Percentiles rank a stretch among this genome's conserved stretches.
Conservation (phyloP, 2,329 filamentous ascomycete genomes). For the Xylogone sp. region DNA sequence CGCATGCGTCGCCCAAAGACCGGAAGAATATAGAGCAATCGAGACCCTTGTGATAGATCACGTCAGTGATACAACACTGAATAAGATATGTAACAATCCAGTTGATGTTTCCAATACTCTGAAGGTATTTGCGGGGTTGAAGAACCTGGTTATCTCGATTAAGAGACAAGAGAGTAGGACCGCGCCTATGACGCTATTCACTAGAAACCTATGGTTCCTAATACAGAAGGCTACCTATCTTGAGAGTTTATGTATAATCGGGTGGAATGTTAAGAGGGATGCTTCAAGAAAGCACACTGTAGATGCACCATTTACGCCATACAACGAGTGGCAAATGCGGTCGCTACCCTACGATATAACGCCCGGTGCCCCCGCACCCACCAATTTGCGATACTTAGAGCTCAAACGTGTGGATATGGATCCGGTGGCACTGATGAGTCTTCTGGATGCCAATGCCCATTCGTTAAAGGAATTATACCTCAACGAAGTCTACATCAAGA, state of each 20-base stretch:
- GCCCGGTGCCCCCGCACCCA: slow-evolving; percentile 4
- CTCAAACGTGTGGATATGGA: slow-evolving; percentile 28
- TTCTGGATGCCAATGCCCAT: slow-evolving; percentile 21
- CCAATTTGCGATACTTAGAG: slow-evolving; percentile 23
- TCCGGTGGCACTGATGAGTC: slow-evolving; percentile 16
- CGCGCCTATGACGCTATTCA: slow-evolving; percentile 34
- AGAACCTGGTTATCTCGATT: slow-evolving; percentile 43
- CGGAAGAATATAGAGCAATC: slow-evolving; percentile 39
- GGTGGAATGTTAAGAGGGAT: slow-evolving; percentile 28
- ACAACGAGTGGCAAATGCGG: slow-evolving; percentile 23
- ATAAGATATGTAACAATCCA: slow-evolving; percentile 47
- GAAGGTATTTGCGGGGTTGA: slow-evolving; percentile 34
- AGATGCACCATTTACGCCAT: slow-evolving; percentile 5
- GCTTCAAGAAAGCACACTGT: slow-evolving; percentile 14
- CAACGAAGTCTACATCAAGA: slow-evolving; percentile 27
- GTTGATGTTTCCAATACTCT: slow-evolving; percentile 48
- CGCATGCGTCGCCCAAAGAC: slow-evolving; percentile 41
- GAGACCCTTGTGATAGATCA: slow-evolving; percentile 47
- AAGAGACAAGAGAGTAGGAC: slow-evolving; percentile 39
- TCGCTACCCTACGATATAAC: slow-evolving; percentile 22
- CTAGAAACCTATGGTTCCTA: slow-evolving; percentile 45
- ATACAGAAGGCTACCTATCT: slow-evolving; percentile 41
- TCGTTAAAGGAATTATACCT: slow-evolving; percentile 28
- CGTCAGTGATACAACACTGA: slow-evolving; percentile 43
- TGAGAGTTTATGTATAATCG: slow-evolving; percentile 44